These are phyloP conservation scores for Schizosaccharomyces japonicus DNA, from an alignment of 805 yeast species.

Conservation along the genomic window DNA sequence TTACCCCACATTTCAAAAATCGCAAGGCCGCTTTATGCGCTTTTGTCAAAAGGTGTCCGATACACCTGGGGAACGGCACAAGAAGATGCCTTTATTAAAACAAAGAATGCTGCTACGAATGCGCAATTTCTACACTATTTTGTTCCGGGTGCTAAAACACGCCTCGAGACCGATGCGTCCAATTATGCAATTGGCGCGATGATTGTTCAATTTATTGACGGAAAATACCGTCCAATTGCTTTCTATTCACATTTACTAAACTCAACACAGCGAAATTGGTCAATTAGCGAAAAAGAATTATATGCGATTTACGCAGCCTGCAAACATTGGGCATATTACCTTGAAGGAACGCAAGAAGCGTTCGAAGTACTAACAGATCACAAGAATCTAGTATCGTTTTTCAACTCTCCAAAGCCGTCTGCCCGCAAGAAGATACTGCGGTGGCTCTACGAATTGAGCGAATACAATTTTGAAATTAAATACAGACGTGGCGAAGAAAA, in stretches of 20 bases:
- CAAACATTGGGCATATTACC: background rate
- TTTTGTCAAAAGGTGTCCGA: background rate
- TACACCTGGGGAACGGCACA: background rate
- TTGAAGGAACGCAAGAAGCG: background rate
- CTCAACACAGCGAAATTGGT: constrained; percentile 6
- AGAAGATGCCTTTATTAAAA: background rate
- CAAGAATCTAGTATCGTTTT: background rate
- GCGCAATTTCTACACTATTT: background rate
- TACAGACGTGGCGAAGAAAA: background rate
- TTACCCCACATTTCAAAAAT: background rate
- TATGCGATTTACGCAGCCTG: background rate
- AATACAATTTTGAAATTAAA: background rate
- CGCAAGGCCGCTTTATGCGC: background rate
- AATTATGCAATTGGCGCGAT: too few species aligned
- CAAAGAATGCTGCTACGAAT: background rate
- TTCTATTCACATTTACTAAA: background rate
- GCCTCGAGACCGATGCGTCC: background rate
- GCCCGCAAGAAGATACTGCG: background rate
- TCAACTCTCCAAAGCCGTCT: background rate
- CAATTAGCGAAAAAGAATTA: constrained; percentile 8
- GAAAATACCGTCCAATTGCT: constrained; percentile 6
- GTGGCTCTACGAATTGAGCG: background rate
- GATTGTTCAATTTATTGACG: too few species aligned
- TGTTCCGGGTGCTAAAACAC: background rate
- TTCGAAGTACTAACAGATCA: background rate